Percentiles rank a stretch among this genome's conserved stretches.
phyloP scores from a whole-genome alignment of 2,329 filamentous ascomycete species.

The Fusarium humuli region DNA sequence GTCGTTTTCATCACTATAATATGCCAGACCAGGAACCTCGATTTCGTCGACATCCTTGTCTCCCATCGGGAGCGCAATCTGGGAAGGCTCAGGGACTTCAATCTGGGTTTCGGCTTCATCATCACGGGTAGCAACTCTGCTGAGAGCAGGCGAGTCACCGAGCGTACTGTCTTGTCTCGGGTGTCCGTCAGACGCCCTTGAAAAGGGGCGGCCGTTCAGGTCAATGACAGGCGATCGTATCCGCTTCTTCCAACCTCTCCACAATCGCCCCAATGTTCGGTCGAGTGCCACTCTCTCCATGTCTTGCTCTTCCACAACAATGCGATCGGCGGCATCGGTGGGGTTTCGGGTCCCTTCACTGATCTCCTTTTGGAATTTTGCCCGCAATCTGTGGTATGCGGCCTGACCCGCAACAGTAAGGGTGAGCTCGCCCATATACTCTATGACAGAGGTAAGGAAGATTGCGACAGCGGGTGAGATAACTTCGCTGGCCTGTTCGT shows the following conservation, averaged over 20 bases:
- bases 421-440: constrained; percentile 92
- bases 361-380: constrained; percentile 69
- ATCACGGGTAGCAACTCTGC: constrained; percentile 47
- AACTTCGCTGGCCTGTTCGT: constrained; percentile 71
- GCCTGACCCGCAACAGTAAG: constrained; percentile 89
- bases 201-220: constrained; percentile 61
- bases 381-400: constrained; percentile 75
- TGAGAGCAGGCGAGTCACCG: constrained; percentile 52
- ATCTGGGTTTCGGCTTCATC: constrained; percentile 35
- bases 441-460: constrained; percentile 93
- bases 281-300: constrained; percentile 95
- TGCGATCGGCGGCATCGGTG: constrained; percentile 68
- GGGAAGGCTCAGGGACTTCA: constrained; percentile 51
- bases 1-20: constrained; percentile 71
- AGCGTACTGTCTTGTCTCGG: constrained; percentile 51
- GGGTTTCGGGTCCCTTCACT: constrained; percentile 62
- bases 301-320: constrained; percentile 90
- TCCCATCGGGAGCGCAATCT: constrained; percentile 75
- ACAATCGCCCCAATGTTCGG: constrained; percentile 86
- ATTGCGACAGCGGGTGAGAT: constrained; percentile 94
- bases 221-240: constrained; percentile 69
- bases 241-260: constrained; percentile 95
- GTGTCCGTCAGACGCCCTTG: constrained; percentile 57
- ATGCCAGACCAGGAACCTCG: constrained; percentile 77
- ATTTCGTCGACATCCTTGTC: constrained; percentile 82